phyloP scores from a whole-genome alignment of 192 early-diverging fungal genomes.

The Linnemannia hyalina region DNA sequence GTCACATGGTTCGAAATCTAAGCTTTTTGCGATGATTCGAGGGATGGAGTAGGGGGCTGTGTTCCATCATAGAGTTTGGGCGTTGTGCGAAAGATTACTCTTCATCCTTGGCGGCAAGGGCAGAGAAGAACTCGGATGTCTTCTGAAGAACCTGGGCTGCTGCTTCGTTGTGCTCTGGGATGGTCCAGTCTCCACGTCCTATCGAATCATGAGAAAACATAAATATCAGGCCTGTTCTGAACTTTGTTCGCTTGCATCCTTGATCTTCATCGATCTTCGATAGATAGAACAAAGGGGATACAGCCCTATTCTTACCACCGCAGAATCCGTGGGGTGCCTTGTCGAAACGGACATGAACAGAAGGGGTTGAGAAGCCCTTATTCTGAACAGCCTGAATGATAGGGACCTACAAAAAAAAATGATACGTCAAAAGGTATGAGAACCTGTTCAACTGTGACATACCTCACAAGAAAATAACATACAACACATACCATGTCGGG shows the following conservation, averaged over 20 bases:
- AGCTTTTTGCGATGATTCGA: background rate
- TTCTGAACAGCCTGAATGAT: conserved; percentile 11
- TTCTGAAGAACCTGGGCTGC: conserved; percentile 8
- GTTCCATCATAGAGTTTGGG: background rate
- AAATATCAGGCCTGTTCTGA: background rate
- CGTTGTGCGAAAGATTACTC: background rate
- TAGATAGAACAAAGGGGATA: background rate
- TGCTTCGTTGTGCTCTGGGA: conserved; percentile 28
- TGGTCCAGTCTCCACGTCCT: conserved; percentile 33
- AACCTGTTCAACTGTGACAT: background rate
- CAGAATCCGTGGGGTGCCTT: conserved; percentile 22
- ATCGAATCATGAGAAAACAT: background rate
- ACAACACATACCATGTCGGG: conserved; percentile 14
- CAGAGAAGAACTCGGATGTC: conserved; percentile 23
- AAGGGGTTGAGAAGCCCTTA: conserved; percentile 9
- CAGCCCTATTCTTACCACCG: background rate
- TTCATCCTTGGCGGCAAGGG: conserved; percentile 8
- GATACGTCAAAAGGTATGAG: background rate
- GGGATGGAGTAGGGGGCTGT: background rate
- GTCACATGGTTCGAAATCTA: background rate
- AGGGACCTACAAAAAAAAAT: background rate
- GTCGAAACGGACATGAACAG: conserved; percentile 20
- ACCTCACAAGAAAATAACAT: background rate
- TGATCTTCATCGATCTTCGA: no score
- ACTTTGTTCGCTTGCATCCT: background rate